Evolutionary conservation across 129 eudicot genomes (phyloP), one percentile per base, ranked within the genome.

Genomic region (Gnaphalium uliginosum): DNA sequence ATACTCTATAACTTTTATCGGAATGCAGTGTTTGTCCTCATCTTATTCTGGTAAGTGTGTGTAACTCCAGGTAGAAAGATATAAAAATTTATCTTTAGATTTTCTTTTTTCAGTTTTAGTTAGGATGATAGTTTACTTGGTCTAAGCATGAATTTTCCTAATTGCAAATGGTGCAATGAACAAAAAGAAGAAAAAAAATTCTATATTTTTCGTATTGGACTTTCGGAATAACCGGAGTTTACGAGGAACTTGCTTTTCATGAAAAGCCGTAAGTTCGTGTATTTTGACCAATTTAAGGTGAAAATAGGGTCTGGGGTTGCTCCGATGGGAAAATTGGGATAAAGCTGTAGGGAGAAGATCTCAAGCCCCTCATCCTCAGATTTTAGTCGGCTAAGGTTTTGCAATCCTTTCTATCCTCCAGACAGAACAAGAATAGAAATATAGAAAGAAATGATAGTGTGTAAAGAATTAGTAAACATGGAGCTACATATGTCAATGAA

Each of bases 1-100:
- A 80, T 95, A 58, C 84, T 95, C 39, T 95, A 95, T 85, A 95
- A 95, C 72, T 95, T 95, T 80, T 95, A 95, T 77, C 80, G 97
- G 61, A 95, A 95, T 81, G 99, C 97, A 8, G 83, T 95, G 30
- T 85, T 91, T 27, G 99, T 95, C 57, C 80, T 91, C 43, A 86
- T 95, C 60, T 81, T 95, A 62, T 95, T 95, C 79, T 95, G 99
- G 99, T 95, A 75, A 86, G 97, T 82, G 18, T 74, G 25, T 43
- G 9, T 30, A 59, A 11, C 71, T 68, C 62, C 63, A 51, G 4
- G 23, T 27, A 48, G 50, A 70, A 66, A 68, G n/a, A 83, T 51
- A 69, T 14, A 68, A 23, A 30, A 30, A 33, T 33, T 14, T 30
- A 48, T 32, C 23, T 22, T 67, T 24, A 4, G 3, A 15, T 24